Evolutionary conservation across 495 filamentous ascomycete species (phyloP), one percentile per base, ranked within the genome.

Genomic region (Xylaria flabelliformis): DNA sequence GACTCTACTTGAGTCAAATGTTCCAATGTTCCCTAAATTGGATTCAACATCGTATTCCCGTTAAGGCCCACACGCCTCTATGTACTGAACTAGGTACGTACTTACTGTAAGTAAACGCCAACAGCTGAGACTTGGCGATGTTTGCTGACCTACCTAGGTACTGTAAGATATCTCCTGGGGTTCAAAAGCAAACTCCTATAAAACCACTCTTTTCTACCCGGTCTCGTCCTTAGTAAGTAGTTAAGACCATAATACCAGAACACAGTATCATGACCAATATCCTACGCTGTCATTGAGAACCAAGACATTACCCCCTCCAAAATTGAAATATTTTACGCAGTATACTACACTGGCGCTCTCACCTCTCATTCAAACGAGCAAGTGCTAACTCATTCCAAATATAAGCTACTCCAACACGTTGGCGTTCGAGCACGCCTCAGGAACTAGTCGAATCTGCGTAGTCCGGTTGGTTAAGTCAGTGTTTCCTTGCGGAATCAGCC

Each of bases 21-120:
- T 34, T 17, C 13, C 29, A n/a, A n/a, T n/a, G n/a, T n/a, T n/a
- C n/a, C n/a, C 41, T 64, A 64, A 46, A 64, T 34, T 46, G 17
- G 34, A 42, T 12, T 17, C 42, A 55, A 48, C 42, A 64, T 64
- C 62, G 62, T 64, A 64, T 64, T 64, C 62, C 62, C 62, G 62
- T 64, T 24, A 48, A 32, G 62, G 7, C 24, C 62, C 62, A 64
- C 42, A 29, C 24, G 26, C 9, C 39, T 34, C 41, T 5, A 26
- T n/a, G n/a, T n/a, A n/a, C n/a, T n/a, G n/a, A 26, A 15, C 62
- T 63, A 64, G 48, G 48, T 64, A 64, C 34, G 34, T 36, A 36
- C 34, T 6, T 36, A 36, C 34, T 36, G 34, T 36, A n/a, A n/a
- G n/a, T n/a, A n/a, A n/a, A n/a, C n/a, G n/a, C n/a, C n/a, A n/a